These are phyloP conservation scores for Rutstroemia sp. DNA, from an alignment of 2,329 filamentous ascomycete genomes.

Conservation along the genomic window DNA sequence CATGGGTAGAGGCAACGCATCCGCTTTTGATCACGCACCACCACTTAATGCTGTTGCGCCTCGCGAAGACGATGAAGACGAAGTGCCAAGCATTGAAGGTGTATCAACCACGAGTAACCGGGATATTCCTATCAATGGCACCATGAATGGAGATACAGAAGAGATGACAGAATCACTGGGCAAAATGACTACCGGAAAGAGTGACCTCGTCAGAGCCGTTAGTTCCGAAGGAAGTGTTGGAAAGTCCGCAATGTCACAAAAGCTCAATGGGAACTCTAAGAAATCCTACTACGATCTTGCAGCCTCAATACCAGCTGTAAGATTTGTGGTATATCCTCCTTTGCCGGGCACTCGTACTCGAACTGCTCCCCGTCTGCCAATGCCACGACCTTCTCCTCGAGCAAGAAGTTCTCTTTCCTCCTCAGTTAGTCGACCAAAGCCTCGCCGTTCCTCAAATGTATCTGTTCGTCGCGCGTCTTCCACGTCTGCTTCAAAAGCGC, in stretches of 20 bases:
- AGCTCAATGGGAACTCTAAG: slow-evolving; percentile 20
- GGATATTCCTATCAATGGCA: slow-evolving; percentile 20
- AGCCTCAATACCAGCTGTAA: slow-evolving; percentile 52
- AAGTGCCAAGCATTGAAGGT: slow-evolving; percentile 19
- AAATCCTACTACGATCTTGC: slow-evolving; percentile 26
- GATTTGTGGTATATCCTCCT: slow-evolving; percentile 74
- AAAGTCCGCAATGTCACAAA: slow-evolving; percentile 15
- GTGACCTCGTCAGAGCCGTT: slow-evolving; percentile 14
- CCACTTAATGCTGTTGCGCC: slow-evolving; percentile 80
- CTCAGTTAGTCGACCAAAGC: slow-evolving; percentile 16
- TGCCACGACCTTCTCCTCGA: slow-evolving; percentile 16
- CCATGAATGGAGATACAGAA: slow-evolving; percentile 19
- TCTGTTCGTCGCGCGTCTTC: slow-evolving; percentile 10
- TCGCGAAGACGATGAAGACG: slow-evolving; percentile 60
- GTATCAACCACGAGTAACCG: slow-evolving; percentile 17
- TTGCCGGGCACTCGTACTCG: slow-evolving; percentile 44
- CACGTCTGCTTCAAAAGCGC: slow-evolving; percentile 17
- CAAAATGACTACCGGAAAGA: slow-evolving; percentile 22
- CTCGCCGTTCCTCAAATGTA: slow-evolving; percentile 5
- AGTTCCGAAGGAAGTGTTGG: slow-evolving; percentile 14
- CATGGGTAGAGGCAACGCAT: slow-evolving; percentile 80
- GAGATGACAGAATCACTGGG: slow-evolving; percentile 23
- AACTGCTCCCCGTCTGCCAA: slow-evolving; percentile 25
- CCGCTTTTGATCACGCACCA: slow-evolving; percentile 76
- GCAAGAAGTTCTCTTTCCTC: not conserved